phyloP scores from a whole-genome alignment of 2,329 filamentous ascomycete genomes.

The Aspergillus bombycis region DNA sequence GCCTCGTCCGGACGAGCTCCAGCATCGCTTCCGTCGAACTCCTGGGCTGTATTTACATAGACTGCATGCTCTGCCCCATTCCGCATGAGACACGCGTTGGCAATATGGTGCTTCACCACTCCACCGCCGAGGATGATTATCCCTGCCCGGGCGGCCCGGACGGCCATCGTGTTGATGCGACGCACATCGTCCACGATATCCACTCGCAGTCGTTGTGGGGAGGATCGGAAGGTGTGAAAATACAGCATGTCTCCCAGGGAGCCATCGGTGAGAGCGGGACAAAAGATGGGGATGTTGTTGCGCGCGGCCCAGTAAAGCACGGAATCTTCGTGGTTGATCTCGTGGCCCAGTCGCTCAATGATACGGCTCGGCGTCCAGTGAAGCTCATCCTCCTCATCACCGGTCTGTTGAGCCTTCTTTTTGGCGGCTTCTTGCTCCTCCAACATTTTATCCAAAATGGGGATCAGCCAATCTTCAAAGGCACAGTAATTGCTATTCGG shows the following conservation, averaged over 20 bases:
- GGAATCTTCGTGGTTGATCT: constrained; percentile 89
- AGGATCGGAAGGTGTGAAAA: constrained; percentile 93
- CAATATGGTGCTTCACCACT: constrained; percentile 97
- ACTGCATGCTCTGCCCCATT: constrained; percentile 97
- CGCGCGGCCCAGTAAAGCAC: constrained; percentile 98
- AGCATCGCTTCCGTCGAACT: constrained; percentile 96
- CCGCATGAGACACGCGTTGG: constrained; percentile 95
- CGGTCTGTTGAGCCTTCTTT: constrained; percentile 50
- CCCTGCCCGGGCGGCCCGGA: constrained; percentile 82
- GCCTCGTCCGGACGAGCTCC: constrained; percentile 94
- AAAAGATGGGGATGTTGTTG: constrained; percentile 96
- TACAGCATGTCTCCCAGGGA: constrained; percentile 98
- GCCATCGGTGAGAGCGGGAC: constrained; percentile 91
- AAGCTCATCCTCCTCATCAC: constrained; percentile 64
- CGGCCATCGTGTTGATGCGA: constrained; percentile 86
- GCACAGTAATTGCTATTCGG: constrained; percentile 97
- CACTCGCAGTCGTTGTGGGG: constrained; percentile 77
- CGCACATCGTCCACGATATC: constrained; percentile 95
- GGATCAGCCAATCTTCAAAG: constrained; percentile 97
- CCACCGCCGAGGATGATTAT: constrained; percentile 97
- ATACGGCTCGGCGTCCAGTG: constrained; percentile 94
- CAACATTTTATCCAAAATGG: constrained; percentile 92
- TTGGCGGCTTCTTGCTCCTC: constrained; percentile 86
- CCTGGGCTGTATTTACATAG: constrained; percentile 95
- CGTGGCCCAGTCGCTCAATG: constrained; percentile 84